Evolutionary conservation across 2,329 filamentous ascomycete genomes (phyloP).

Genomic region (Colletotrichum australisinense): DNA sequence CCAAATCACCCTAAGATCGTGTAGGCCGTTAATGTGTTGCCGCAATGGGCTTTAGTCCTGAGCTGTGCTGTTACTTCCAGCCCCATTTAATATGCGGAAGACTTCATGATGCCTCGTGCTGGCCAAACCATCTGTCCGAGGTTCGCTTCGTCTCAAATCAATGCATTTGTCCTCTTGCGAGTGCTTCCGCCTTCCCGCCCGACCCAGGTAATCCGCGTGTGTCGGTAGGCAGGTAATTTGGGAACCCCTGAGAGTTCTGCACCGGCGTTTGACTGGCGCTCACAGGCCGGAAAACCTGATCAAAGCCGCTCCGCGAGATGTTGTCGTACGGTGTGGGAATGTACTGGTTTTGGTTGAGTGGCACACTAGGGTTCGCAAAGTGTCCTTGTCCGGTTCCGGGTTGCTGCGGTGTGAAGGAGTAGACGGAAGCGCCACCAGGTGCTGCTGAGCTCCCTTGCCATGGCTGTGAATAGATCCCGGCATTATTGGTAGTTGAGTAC

Average conservation of each 20-base stretch:
- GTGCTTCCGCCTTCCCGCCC: conserved; percentile 24
- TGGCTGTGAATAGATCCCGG: conserved; percentile 53
- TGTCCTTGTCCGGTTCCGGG: conserved; percentile 43
- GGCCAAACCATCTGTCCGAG: not conserved
- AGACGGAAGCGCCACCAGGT: conserved; percentile 55
- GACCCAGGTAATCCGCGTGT: conserved; percentile 43
- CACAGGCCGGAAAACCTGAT: conserved; percentile 47
- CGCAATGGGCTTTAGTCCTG: too few relatives aligned
- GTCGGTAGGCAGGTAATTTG: conserved; percentile 48
- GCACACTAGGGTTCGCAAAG: conserved; percentile 46
- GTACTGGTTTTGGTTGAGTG: conserved; percentile 48
- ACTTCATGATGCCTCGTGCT: not conserved
- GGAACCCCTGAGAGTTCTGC: conserved; percentile 45
- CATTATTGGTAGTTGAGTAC: conserved; percentile 53
- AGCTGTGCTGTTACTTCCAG: not conserved
- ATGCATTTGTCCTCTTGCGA: conserved; percentile 30
- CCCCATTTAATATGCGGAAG: not conserved
- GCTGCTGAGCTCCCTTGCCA: conserved; percentile 59
- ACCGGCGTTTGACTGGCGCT: conserved; percentile 45
- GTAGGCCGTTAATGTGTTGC: not conserved
- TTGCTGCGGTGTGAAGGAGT: conserved; percentile 57
- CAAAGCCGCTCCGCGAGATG: conserved; percentile 47
- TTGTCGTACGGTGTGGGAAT: conserved; percentile 49
- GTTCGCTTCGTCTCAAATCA: conserved; percentile 3
- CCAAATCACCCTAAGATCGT: not conserved